Evolutionary conservation across 768 basidiomycete species (phyloP), one percentile per base, ranked within the genome.

Genomic region (Dictyophora rubrovolvata): DNA sequence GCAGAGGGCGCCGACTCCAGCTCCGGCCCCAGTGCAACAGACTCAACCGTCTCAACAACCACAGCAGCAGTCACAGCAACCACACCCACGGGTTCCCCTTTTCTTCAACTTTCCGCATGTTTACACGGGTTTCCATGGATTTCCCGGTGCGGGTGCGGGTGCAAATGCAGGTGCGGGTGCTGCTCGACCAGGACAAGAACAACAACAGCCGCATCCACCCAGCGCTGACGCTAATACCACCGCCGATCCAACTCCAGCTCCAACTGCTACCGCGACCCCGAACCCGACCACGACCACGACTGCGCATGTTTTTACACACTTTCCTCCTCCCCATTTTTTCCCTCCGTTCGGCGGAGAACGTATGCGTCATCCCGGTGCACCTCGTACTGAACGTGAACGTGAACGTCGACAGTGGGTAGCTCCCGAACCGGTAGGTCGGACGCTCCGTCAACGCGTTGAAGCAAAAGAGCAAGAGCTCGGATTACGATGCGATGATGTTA

Each of bases 401-500:
- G 66, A 35, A 77, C 77, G 65, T 68, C 55, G 74, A 54, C 77
- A 73, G 55, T 89, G 87, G 87, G 70, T 73, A 1, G 74, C 77
- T 1, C 87, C 87, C 0, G 70, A 82, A 0, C 73, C 85, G 0
- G 86, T 87, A 1, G 87, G 87, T 0, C 77, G 76, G 35, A 86
- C 87, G 6, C 70, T 89, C 48, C 84, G 89, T 23, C 81, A 89
- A 68, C 79, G 83, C 6, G 75, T 91, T 17, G 89, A 91, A 69
- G 77, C 79, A 60, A 76, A 80, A 57, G 89, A 90, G 69, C 79
- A 84, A 20, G 86, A 87, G 67, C 77, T 79, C 20, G 88, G 86
- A 0, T 66, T 88, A 64, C 75, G 89, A 53, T 91, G 89, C 67
- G 80, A 73, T 42, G 88, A 89, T 64, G 70, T 82, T 28, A 82